Conservation (phyloP, 2,329 filamentous ascomycete genomes). For the Rhinocladiella mackenziei region DNA sequence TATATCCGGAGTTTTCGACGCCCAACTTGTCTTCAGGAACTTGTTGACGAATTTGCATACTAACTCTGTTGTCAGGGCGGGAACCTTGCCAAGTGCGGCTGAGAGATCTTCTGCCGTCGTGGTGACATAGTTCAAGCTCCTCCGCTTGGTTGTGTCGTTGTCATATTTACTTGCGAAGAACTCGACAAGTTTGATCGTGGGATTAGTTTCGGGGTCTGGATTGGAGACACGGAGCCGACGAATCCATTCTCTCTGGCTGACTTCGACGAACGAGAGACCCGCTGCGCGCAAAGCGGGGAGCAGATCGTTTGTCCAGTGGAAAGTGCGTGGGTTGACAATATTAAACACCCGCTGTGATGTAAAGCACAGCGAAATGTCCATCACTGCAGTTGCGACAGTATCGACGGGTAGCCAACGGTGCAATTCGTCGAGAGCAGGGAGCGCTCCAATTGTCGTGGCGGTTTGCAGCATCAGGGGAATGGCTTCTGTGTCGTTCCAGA, state of each 20-base stretch:
- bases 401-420: conserved; percentile 45
- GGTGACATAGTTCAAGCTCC: conserved; percentile 41
- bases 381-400: conserved; percentile 33
- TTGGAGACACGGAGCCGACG: conserved; percentile 43
- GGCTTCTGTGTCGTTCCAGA: conserved; percentile 53
- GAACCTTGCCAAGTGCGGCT: conserved; percentile 36
- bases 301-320: conserved; percentile 44
- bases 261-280: conserved; percentile 37
- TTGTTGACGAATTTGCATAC: conserved; percentile 28
- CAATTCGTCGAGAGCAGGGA: conserved; percentile 46
- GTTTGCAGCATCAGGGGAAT: conserved; percentile 52
- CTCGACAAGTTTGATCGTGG: conserved; percentile 51
- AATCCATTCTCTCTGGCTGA: conserved; percentile 33
- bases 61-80: conserved; percentile 14
- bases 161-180: conserved; percentile 52
- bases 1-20: not conserved
- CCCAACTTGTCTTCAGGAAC: conserved; percentile 24
- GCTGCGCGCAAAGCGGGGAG: conserved; percentile 50
- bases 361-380: conserved; percentile 32
- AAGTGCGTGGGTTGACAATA: conserved; percentile 49
- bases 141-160: conserved; percentile 37
- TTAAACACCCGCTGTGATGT: conserved; percentile 44
- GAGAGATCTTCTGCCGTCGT: conserved; percentile 35
- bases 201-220: conserved; percentile 48
- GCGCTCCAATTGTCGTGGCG: conserved; percentile 39